These are phyloP conservation scores for Setomelanomma holmii DNA, from an alignment of 2,329 filamentous ascomycete species.

Conservation along the genomic window DNA sequence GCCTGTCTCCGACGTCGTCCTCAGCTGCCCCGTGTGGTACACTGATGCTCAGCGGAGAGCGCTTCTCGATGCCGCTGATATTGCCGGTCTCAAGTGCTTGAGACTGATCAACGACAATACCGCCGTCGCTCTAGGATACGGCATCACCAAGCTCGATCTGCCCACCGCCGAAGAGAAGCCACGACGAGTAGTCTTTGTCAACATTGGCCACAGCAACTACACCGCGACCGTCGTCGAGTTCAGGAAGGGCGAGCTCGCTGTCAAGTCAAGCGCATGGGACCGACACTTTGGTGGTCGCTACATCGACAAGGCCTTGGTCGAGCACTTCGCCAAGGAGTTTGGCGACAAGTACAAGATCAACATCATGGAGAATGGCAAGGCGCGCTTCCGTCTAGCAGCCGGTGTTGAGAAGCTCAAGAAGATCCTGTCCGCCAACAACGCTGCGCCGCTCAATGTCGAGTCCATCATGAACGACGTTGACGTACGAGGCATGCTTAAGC, in stretches of 20 bases:
- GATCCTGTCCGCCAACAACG: slow-evolving; percentile 92
- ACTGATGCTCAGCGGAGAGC: slow-evolving; percentile 90
- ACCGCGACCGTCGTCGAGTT: slow-evolving; percentile 94
- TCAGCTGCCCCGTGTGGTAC: slow-evolving; percentile 97
- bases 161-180: slow-evolving; percentile 89
- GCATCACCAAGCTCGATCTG: slow-evolving; percentile 96
- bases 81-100: slow-evolving; percentile 90
- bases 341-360: slow-evolving; percentile 98
- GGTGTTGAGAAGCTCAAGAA: slow-evolving; percentile 99
- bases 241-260: slow-evolving; percentile 92
- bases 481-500: slow-evolving; percentile 85
- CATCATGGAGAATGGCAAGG: slow-evolving; percentile 88
- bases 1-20: slow-evolving; percentile 89
- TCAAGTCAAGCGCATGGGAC: slow-evolving; percentile 92
- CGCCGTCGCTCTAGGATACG: slow-evolving; percentile 92
- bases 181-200: slow-evolving; percentile 86
- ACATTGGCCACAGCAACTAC: slow-evolving; percentile 97
- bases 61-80: slow-evolving; percentile 89
- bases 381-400: slow-evolving; percentile 82
- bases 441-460: slow-evolving; percentile 94
- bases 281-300: slow-evolving; percentile 96
- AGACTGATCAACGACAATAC: slow-evolving; percentile 98
- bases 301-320: slow-evolving; percentile 93
- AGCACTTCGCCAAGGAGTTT: slow-evolving; percentile 96
- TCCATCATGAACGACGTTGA: slow-evolving; percentile 98